phyloP scores from a whole-genome alignment of 2,329 filamentous ascomycete genomes.

The Dryadomyces quercivorus region DNA sequence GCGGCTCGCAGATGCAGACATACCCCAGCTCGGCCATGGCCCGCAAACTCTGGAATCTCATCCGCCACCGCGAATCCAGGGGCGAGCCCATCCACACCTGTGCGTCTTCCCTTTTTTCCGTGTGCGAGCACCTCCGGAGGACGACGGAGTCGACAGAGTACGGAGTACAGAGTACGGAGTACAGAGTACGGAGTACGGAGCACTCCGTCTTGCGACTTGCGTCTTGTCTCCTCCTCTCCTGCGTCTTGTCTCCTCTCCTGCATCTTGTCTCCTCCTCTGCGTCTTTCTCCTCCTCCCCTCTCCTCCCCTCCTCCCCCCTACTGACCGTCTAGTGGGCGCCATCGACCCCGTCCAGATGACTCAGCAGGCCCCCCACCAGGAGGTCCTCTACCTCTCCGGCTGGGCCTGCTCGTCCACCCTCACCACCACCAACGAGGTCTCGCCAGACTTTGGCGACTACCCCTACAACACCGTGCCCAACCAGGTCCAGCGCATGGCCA shows the following conservation, averaged over 20 bases:
- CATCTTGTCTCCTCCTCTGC: no score
- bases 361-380: conserved; percentile 90
- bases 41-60: conserved; percentile 80
- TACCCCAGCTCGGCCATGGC: conserved; percentile 95
- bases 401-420: conserved; percentile 95
- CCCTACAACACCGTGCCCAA: conserved; percentile 98
- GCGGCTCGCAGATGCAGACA: conserved; percentile 72
- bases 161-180: no score
- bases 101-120: conserved; percentile 28
- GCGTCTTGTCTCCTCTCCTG: no score
- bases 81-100: conserved; percentile 89
- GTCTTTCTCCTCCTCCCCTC: no score
- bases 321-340: conserved; percentile 59
- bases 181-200: no score
- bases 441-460: conserved; percentile 95
- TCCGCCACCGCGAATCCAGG: conserved; percentile 64
- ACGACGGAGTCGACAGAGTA: no score
- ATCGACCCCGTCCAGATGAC: conserved; percentile 99
- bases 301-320: no score
- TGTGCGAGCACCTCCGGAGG: not conserved
- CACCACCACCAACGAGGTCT: conserved; percentile 93
- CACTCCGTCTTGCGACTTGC: no score
- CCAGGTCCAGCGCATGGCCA: conserved; percentile 90
- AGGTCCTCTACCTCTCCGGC: conserved; percentile 89
- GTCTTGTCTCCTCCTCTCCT: no score